Evolutionary conservation across 352 stramenopile species (phyloP).

Genomic region (Pythium grandisporangium): DNA sequence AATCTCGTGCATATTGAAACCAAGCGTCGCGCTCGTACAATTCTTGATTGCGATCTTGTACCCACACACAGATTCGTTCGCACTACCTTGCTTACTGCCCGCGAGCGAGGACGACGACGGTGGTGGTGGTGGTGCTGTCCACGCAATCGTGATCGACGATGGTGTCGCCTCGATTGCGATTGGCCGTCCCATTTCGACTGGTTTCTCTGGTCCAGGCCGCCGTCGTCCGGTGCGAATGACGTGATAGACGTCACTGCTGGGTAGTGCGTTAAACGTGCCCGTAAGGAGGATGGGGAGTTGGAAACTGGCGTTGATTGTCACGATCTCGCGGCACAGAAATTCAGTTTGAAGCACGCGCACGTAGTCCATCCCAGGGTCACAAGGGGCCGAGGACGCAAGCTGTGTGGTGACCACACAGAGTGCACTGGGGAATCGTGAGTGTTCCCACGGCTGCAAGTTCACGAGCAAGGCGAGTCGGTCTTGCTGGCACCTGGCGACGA

Average conservation of each 20-base stretch:
- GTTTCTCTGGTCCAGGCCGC: conserved; percentile 31
- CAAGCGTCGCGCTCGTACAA: conserved; percentile 36
- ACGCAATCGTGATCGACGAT: conserved; percentile 40
- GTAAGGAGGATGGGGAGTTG: conserved; percentile 76
- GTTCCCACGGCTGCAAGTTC: conserved; percentile 78
- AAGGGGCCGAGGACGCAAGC: conserved; percentile 21
- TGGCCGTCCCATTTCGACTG: conserved; percentile 25
- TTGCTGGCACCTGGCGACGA: conserved; percentile 34
- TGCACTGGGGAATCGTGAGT: conserved; percentile 46
- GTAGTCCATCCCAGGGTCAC: conserved; percentile 28
- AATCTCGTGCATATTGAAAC: conserved; percentile 45
- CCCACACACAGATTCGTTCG: conserved; percentile 22
- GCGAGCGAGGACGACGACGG: conserved; percentile 33
- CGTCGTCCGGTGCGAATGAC: conserved; percentile 50
- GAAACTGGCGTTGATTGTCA: conserved; percentile 75
- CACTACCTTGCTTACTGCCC: conserved; percentile 21
- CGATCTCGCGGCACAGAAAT: conserved; percentile 53
- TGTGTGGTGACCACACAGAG: conserved; percentile 57
- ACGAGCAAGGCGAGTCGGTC: conserved; percentile 72
- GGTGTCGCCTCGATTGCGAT: conserved; percentile 21
- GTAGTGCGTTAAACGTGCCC: conserved; percentile 74
- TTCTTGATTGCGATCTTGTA: conserved; percentile 61
- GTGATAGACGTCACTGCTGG: conserved; percentile 77
- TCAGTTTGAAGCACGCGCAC: conserved; percentile 64
- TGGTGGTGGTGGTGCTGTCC: conserved; percentile 25